Evolutionary conservation across 305 asterid species (phyloP), one percentile per base, ranked within the genome.

Genomic region (Nicotiana rustica): DNA sequence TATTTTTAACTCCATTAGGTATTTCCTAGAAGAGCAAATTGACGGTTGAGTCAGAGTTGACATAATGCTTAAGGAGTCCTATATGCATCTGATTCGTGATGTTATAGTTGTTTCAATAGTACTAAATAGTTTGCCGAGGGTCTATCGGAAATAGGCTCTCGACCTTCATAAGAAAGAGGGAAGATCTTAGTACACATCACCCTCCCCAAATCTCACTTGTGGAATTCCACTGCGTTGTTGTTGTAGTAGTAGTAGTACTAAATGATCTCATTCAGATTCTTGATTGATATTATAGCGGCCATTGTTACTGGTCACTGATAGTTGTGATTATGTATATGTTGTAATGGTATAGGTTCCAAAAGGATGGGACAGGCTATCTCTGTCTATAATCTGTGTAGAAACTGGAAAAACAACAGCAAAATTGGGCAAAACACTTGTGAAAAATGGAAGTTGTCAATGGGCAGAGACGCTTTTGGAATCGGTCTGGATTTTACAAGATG

Each of bases 301-400:
- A 70, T 31, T 4, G 10, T 31, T 4, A 18, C 4, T 31, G 62
- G 35, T 10, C 49, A 60, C 3, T 78, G 69, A 78, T 44, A 57
- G 19, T 38, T 44, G 0, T 61, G 56, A 78, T 61, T 78, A 2
- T 33, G 19, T 6, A 77, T 12, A 77, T 57, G 68, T 33, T 65
- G 65, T 77, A 59, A 35, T 73, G 60, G 59, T 67, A 62, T 85
- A 96, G 99, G 97, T 94, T 25, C 98, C 99, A 47, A 96, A 94
- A 88, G 98, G 97, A 88, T 94, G 98, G 98, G 99, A 96, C 88
- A 91, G 93, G 80, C 94, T 96, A 21, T 88, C 76, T 55, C 84
- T 96, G 77, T 88, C 94, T 31, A 5, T 94, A 65, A 85, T 90
- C 79, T 89, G 92, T 35, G 92, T 87, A 60, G 97, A 91, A 85